A percentile compares a stretch with the other conserved stretches of the same genome.
Evolutionary conservation across 208 protist species (phyloP).

Genomic region (Paratrypanosoma confusum): DNA sequence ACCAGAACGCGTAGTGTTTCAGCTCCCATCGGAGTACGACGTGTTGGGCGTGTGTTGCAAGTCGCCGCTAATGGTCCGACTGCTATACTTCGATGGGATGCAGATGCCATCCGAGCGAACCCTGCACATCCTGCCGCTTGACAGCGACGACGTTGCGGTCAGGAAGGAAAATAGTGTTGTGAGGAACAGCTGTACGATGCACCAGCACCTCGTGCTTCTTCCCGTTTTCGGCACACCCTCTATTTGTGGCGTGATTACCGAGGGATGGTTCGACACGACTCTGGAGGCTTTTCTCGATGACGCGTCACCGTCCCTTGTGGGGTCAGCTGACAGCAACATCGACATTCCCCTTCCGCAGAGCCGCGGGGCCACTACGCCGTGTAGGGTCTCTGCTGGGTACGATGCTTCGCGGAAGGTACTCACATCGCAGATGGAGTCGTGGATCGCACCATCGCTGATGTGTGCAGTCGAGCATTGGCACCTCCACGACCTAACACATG

Average conservation of each 20-base stretch:
- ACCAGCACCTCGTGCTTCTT: conserved; percentile 42
- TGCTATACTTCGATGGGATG: conserved; percentile 36
- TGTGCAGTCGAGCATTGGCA: conserved; percentile 83
- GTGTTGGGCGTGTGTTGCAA: conserved; percentile 30
- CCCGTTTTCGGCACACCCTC: conserved; percentile 13
- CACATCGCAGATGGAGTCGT: conserved; percentile 3
- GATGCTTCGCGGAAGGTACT: neutral
- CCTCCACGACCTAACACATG: conserved; percentile 57
- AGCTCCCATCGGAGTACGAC: conserved; percentile 51
- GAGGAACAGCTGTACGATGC: conserved; percentile 46
- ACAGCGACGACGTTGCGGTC: conserved; percentile 18
- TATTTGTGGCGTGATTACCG: conserved; percentile 39
- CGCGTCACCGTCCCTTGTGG: neutral
- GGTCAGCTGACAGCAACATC: neutral
- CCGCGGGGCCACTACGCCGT: neutral
- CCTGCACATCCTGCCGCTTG: conserved; percentile 40
- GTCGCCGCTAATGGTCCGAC: conserved; percentile 42
- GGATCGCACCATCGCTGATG: conserved; percentile 46
- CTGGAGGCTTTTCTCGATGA: conserved; percentile 15
- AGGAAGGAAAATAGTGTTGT: conserved; percentile 26
- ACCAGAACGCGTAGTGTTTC: conserved; percentile 15
- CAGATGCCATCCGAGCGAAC: conserved; percentile 42
- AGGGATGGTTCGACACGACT: conserved; percentile 72
- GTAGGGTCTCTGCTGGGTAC: neutral
- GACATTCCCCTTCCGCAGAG: no score